Base-by-base conservation (phyloP, 768 basidiomycete genomes). In the Agaricus blazei region DNA sequence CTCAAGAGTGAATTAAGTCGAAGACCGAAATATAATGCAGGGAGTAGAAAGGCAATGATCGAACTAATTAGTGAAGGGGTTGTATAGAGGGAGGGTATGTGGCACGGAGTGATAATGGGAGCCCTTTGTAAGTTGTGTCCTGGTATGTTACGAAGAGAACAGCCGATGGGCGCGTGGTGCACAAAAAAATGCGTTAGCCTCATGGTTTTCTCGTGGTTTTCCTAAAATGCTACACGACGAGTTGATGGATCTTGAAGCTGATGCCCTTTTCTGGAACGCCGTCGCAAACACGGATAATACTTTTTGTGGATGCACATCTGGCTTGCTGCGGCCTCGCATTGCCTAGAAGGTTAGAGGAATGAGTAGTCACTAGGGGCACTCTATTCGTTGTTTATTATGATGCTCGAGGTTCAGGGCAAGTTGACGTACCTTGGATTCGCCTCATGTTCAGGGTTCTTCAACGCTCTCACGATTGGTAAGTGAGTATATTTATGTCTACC, bases 391-490 rank as follows among this genome's bases (percentile, higher is more conserved):
- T 48, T 28, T 11, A 43, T 43, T 7, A 28, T 15, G 28, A 34
- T 8, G 34, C 34, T 34, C 34, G 34, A 34, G 34, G 34, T 34
- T 34, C 34, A 34, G 34, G 34, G 34, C 3, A 34, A 34, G 34
- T 34, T 54, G 44, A 46, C 45, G 43, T n/a, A 38, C 46, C 36
- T 54, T 54, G 48, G 34, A 37, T 28, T 37, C 9, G 48, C 54
- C 54, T 49, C 54, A 34, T 55, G 54, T 55, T 36, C 29, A 55
- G 54, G 54, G 54, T 55, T 55, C 48, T 55, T 34, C 11, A 8
- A 34, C 8, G 7, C 42, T 55, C 54, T 44, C 54, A 55, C 54
- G 54, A 49, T 28, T 37, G 48, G 53, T 47, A 4, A 42, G 48
- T 14, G 24, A 19, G 19, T 19, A 41, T 44, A 49, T 54, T 48